Base-by-base conservation (phyloP, 169 alveolate species). In the Plasmodium gonderi region DNA sequence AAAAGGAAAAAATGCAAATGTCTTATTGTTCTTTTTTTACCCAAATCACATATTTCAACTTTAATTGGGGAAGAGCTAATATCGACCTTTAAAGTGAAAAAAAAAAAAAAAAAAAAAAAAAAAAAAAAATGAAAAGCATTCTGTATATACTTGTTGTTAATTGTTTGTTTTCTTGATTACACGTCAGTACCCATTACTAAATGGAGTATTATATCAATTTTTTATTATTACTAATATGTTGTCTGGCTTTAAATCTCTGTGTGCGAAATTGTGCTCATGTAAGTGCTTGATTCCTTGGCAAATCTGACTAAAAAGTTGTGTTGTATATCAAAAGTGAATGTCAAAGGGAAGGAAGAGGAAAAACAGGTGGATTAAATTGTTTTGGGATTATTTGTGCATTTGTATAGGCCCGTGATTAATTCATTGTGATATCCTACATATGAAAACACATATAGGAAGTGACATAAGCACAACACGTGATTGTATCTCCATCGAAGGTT, bases 161-260 rank as follows among this genome's bases (percentile, higher is more conserved):
- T 54, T 0, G 8, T 60, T 60, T 6, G n/a, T 54, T 54, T 23
- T 60, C 26, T 60, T 17, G 29, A 5, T 29, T 23, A n/a, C 38
- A 23, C 40, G 17, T 29, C 36, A 0, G 72, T 8, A 23, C 38
- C 17, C 72, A 5, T 5, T 11, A 23, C 9, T 17, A n/a, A 60
- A n/a, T n/a, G n/a, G n/a, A n/a, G n/a, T n/a, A n/a, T n/a, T 23
- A 12, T 14, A 12, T n/a, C 11, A 29, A 29, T 33, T 44, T 23
- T 40, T 23, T 38, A 60, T 38, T 77, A 85, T 49, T 51, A 95
- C 97, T 90, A 95, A 82, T 20, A 95, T 81, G 68, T 95, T 95
- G 89, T 95, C 97, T 67, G 97, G 97, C 75, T 95, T 95, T 72
- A 95, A 81, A 67, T 95, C 97, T 26, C 97, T 79, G 91, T 95